These are phyloP conservation scores for Trichocladium uniseriatum DNA, from an alignment of 495 filamentous ascomycete genomes.

Conservation along the genomic window DNA sequence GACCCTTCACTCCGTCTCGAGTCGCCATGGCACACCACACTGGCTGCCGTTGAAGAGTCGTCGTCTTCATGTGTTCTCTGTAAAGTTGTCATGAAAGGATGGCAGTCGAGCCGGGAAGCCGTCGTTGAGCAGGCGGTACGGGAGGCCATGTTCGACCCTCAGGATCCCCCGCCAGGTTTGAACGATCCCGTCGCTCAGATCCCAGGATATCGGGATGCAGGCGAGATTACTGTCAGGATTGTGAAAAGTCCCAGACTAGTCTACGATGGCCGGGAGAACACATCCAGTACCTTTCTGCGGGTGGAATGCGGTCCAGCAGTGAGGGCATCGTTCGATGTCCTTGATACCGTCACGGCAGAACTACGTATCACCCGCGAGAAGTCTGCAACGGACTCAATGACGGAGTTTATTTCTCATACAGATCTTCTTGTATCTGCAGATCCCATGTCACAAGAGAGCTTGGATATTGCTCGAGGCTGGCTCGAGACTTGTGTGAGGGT, in stretches of 20 bases:
- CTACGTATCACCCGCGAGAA: constrained; percentile 3
- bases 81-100: constrained; percentile 10
- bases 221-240: constrained; percentile 3
- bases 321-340: constrained; percentile 1
- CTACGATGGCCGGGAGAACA: no score
- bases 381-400: neutral
- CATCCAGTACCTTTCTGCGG: no score
- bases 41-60: constrained; percentile 10
- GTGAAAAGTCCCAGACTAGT: no score
- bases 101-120: constrained; percentile 9
- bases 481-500: no score
- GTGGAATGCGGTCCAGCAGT: no score
- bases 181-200: constrained; percentile 11
- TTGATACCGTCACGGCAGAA: constrained; percentile 4
- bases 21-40: constrained; percentile 4
- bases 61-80: constrained; percentile 13
- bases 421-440: neutral
- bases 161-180: constrained; percentile 11
- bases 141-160: constrained; percentile 6
- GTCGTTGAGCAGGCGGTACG: neutral
- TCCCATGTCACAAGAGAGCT: no score
- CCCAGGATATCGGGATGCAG: constrained; percentile 5
- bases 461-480: no score
- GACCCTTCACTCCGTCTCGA: no score
- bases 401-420: neutral